A percentile compares a stretch with the other conserved stretches of the same genome.
These are phyloP conservation scores for Filobasidium floriforme DNA, from an alignment of 768 basidiomycete species.

Conservation along the genomic window DNA sequence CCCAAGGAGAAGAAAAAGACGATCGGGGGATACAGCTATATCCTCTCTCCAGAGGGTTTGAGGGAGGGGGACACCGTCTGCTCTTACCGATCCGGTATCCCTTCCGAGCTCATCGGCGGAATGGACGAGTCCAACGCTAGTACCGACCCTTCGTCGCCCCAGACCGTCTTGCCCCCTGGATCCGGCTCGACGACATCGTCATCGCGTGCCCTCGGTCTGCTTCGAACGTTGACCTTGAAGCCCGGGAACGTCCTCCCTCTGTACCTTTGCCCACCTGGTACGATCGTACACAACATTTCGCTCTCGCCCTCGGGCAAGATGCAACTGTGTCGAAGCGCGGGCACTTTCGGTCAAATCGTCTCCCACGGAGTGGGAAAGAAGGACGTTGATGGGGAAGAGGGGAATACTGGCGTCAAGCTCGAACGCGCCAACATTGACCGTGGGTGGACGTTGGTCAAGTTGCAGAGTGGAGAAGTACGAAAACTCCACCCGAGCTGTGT, in stretches of 20 bases:
- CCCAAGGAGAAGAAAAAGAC: conserved; percentile 26
- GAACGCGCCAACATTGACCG: conserved; percentile 30
- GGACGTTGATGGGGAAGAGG: conserved; percentile 44
- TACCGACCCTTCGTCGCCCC: conserved; percentile 24
- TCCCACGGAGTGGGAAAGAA: conserved; percentile 57
- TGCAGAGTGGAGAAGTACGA: conserved; percentile 89
- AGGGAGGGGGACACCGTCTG: conserved; percentile 80
- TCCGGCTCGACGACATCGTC: conserved; percentile 25
- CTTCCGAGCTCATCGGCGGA: conserved; percentile 60
- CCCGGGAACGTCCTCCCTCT: conserved; percentile 90
- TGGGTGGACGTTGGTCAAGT: conserved; percentile 52
- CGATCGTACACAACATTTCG: conserved; percentile 77
- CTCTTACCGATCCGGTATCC: conserved; percentile 75
- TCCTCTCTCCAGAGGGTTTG: conserved; percentile 82
- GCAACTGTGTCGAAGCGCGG: conserved; percentile 80
- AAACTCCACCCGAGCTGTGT: conserved; percentile 66
- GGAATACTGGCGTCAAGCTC: conserved; percentile 25
- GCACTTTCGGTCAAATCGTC: conserved; percentile 73
- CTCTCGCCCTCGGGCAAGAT: conserved; percentile 68
- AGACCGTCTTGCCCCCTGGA: conserved; percentile 28
- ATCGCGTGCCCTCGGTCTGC: conserved; percentile 67
- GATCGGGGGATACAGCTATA: conserved; percentile 65
- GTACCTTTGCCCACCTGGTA: conserved; percentile 84
- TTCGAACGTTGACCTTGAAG: conserved; percentile 74
- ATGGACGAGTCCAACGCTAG: conserved; percentile 22